Evolutionary conservation across 2,329 filamentous ascomycete genomes (phyloP).

Genomic region (Fusarium kyushuense): DNA sequence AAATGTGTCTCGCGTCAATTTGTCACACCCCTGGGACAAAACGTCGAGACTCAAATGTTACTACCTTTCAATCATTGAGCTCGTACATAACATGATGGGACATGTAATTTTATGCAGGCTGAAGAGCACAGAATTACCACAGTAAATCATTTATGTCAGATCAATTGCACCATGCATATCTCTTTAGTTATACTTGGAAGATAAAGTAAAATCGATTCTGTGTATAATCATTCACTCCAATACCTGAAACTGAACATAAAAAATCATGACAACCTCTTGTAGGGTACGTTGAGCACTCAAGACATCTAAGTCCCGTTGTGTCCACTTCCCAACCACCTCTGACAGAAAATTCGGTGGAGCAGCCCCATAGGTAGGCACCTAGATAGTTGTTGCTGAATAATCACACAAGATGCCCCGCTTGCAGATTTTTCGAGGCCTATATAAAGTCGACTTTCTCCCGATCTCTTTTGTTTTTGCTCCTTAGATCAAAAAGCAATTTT

Average conservation of each 20-base stretch:
- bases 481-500: constrained; percentile 71
- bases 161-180: not conserved
- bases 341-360: not conserved
- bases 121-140: not conserved
- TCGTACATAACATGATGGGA: not conserved
- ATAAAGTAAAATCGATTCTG: not conserved
- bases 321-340: constrained; percentile 3
- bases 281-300: not conserved
- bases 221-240: no score
- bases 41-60: not conserved
- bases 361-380: not conserved
- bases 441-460: constrained; percentile 36
- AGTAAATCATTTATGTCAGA: not conserved
- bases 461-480: constrained; percentile 56
- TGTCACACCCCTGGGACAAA: not conserved
- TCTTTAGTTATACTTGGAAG: not conserved
- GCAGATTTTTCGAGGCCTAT: constrained; percentile 32
- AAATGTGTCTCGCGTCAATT: not conserved
- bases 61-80: not conserved
- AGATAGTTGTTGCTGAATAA: constrained; percentile 40
- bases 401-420: constrained; percentile 37
- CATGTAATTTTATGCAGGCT: not conserved
- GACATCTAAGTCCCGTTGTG: not conserved
- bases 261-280: not conserved
- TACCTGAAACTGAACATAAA: not conserved